These are phyloP conservation scores for Colletotrichum sp. DNA, from an alignment of 2,329 filamentous ascomycete genomes.

Conservation along the genomic window DNA sequence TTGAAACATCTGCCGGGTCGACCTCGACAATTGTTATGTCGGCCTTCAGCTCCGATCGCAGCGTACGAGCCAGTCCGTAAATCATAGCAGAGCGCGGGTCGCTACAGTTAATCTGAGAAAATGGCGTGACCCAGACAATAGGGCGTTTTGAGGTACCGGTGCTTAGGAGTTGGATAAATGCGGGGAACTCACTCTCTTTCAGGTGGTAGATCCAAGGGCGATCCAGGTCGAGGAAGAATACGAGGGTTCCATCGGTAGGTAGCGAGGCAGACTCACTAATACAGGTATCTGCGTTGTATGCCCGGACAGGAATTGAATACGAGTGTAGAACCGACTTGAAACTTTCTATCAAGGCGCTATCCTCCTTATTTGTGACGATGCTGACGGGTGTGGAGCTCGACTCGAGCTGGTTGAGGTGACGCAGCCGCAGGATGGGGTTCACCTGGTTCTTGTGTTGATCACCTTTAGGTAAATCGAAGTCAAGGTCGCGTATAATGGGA, in stretches of 20 bases:
- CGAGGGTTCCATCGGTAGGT: neutral
- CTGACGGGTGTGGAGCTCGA: neutral
- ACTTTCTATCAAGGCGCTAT: neutral
- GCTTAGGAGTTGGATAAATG: neutral
- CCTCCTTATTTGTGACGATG: neutral
- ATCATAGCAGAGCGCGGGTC: neutral
- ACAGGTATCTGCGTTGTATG: neutral
- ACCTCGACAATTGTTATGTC: constrained; percentile 35
- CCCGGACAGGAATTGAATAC: neutral
- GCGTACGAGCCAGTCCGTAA: neutral
- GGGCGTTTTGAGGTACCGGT: neutral
- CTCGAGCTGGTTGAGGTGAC: neutral
- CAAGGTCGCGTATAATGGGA: neutral
- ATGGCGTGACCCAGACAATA: neutral
- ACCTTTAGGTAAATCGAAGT: neutral
- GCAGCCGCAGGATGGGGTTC: neutral
- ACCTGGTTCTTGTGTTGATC: neutral
- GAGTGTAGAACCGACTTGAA: neutral
- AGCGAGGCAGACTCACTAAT: neutral
- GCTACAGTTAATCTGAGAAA: neutral
- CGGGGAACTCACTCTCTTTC: neutral
- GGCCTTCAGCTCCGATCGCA: constrained; percentile 30
- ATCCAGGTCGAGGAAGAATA: neutral
- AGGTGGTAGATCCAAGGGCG: neutral
- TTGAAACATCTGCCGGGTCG: neutral